Percentiles rank a stretch among this genome's conserved stretches.
These are phyloP conservation scores for Laburnicola sp. DNA, from an alignment of 2,329 filamentous ascomycete genomes.

Conservation along the genomic window DNA sequence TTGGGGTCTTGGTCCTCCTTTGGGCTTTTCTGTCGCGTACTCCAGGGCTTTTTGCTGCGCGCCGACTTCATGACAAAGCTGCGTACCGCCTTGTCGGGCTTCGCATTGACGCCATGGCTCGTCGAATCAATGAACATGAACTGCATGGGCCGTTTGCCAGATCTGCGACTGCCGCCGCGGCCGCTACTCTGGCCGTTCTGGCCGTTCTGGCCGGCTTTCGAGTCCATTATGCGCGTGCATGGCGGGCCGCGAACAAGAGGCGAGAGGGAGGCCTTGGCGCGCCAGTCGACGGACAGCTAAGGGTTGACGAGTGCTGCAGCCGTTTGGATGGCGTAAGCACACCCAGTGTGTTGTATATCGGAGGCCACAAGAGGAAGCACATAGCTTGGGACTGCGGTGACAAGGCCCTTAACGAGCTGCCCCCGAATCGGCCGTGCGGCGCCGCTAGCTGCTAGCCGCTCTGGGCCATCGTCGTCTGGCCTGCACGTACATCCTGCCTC, in stretches of 20 bases:
- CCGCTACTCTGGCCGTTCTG: conserved; percentile 10
- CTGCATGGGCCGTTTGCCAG: conserved; percentile 22
- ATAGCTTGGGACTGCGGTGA: conserved; percentile 9
- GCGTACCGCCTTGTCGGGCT: conserved; percentile 36
- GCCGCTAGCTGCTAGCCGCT: too few species aligned
- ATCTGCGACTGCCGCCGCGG: conserved; percentile 8
- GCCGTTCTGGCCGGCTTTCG: too few species aligned
- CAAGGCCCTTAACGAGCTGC: conserved; percentile 1
- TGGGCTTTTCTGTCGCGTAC: conserved; percentile 34
- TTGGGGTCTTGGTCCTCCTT: conserved; percentile 13
- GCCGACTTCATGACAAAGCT: conserved; percentile 45
- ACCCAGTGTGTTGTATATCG: conserved; percentile 3
- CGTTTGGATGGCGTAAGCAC: conserved; percentile 1
- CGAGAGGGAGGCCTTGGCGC: conserved; percentile 12
- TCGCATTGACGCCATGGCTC: conserved; percentile 32
- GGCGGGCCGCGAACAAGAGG: too few species aligned
- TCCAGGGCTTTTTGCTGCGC: conserved; percentile 37
- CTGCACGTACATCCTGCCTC: too few species aligned
- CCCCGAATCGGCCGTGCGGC: conserved; percentile 12
- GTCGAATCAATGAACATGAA: conserved; percentile 45
- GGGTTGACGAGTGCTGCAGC: neutral
- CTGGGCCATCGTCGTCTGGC: too few species aligned
- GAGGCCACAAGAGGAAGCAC: conserved; percentile 17
- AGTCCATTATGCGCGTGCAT: conserved; percentile 15
- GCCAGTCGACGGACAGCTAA: neutral